Base-by-base conservation (phyloP, 1,139 yeast genomes). In the Scheffersomyces insectosa region DNA sequence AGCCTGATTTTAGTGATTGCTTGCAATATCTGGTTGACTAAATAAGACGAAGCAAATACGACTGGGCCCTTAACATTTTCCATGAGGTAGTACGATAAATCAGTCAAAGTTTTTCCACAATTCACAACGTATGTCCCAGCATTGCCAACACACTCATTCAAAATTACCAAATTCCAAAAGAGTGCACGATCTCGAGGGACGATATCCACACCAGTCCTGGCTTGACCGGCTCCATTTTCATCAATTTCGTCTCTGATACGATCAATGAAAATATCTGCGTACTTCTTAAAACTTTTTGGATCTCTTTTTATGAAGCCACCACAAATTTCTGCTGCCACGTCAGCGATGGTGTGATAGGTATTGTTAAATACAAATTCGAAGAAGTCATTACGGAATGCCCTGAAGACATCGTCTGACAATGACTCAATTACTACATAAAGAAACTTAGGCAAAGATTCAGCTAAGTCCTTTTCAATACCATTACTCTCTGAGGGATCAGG, bases 151-250 rank as follows among this genome's bases (percentile, higher is more conserved):
- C 85, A 73, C 61, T 89, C 91, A 57, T 85, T 83, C 39, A 91
- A 65, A 3, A 90, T 79, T 2, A 83, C 76, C 38, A 89, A 63
- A 57, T 86, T 80, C 83, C 97, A 83, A 34, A 82, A 81, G 12
- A 93, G 68, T 10, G 85, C 80, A 37, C 86, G 85, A 62, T 93
- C 99, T 40, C 91, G 75, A 11, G 89, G 89, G 20, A 83, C 73
- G 28, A 87, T 73, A 37, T 85, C 90, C 3, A 79, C 73, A 1
- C 87, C 85, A 14, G 83, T 80, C 57, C 97, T 77, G 0, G 84
- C 70, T 1, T 80, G 69, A 1, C 97, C 98, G 0, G 98, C 97
- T 8, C 84, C 88, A 51, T 91, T 88, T 54, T 85, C 91, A n/a
- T 72, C 72, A 16, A 93, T 74, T 57, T 93, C 97, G 27, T 79